A percentile compares a stretch with the other conserved stretches of the same genome.
Evolutionary conservation across 352 stramenopile genomes (phyloP).

Genomic region (Pythium aphanidermatum): DNA sequence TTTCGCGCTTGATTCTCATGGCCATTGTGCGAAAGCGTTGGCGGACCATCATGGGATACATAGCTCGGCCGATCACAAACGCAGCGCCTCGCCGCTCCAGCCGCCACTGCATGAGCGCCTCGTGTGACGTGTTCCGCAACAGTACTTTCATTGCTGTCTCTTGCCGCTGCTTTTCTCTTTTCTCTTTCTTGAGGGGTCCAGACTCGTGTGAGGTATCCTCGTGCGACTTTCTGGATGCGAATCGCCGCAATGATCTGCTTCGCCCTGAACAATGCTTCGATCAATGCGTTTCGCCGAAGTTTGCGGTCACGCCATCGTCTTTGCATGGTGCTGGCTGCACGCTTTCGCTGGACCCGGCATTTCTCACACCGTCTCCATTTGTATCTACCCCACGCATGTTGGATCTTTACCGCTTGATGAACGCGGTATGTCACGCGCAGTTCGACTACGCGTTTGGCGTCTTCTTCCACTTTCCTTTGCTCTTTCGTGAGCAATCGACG

Average conservation of each 20-base stretch:
- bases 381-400: constrained; percentile 40
- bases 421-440: constrained; percentile 39
- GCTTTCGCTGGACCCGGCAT: constrained; percentile 21
- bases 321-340: constrained; percentile 30
- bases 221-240: constrained; percentile 32
- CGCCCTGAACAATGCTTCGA: constrained; percentile 29
- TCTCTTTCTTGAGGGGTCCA: constrained; percentile 7
- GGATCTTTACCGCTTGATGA: constrained; percentile 39
- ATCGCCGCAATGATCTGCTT: constrained; percentile 30
- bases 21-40: constrained; percentile 23
- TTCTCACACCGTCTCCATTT: constrained; percentile 9
- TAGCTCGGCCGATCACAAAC: constrained; percentile 32
- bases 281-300: constrained; percentile 31
- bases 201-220: constrained; percentile 28
- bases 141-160: constrained; percentile 27
- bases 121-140: constrained; percentile 29
- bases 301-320: constrained; percentile 26
- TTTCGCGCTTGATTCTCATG: constrained; percentile 16
- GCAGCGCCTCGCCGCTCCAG: constrained; percentile 38
- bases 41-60: constrained; percentile 41
- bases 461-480: constrained; percentile 14
- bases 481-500: constrained; percentile 24
- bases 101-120: constrained; percentile 34
- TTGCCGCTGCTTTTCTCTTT: constrained; percentile 19
- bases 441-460: constrained; percentile 27